Base-by-base conservation (phyloP, 768 basidiomycete genomes). In the Lepiota subincarnata region DNA sequence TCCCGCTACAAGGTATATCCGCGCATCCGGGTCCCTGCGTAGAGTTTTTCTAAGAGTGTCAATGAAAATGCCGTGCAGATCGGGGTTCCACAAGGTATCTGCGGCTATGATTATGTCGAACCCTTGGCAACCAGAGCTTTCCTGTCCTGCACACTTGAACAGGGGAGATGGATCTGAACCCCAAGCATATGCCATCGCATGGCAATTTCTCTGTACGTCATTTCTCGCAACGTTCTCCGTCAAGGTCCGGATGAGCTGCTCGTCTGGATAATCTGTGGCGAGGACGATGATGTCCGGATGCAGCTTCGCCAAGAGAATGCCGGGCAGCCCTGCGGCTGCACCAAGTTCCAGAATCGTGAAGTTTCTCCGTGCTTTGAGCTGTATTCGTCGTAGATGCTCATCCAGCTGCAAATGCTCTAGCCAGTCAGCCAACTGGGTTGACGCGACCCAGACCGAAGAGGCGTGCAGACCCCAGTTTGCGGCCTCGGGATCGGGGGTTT, bases 401-500 rank as follows among this genome's bases (percentile, higher is more conserved):
- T 71, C 64, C 13, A 84, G 62, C 36, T 62, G 58, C 3, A 86
- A 62, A 31, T 77, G 74, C 22, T 73, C 66, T 28, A 89, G 51
- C 57, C 88, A 81, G 63, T 88, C 81, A 42, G 84, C 84, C 40
- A 89, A 66, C 68, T 81, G 87, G 39, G 80, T 66, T 13, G 88
- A 80, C 4, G 89, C 76, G 5, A 74, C 69, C 89, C 87, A 92
- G 61, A 91, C 81, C 13, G 86, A 85, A 19, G 86, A 83, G 1
- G 89, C 89, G 54, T 92, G 88, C 2, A 91, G 66, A 1, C 79
- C 73, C 89, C 89, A 91, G 61, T 90, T 88, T 14, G 75, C 71
- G 18, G 84, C 70, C 10, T 77, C 70, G 10, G 87, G 84, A 61
- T 89, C 84, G 10, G 89, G 87, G 1, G 78, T 83, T 12, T 64